phyloP scores from a whole-genome alignment of 345 rosid species.

The Anastatica hierochuntica region DNA sequence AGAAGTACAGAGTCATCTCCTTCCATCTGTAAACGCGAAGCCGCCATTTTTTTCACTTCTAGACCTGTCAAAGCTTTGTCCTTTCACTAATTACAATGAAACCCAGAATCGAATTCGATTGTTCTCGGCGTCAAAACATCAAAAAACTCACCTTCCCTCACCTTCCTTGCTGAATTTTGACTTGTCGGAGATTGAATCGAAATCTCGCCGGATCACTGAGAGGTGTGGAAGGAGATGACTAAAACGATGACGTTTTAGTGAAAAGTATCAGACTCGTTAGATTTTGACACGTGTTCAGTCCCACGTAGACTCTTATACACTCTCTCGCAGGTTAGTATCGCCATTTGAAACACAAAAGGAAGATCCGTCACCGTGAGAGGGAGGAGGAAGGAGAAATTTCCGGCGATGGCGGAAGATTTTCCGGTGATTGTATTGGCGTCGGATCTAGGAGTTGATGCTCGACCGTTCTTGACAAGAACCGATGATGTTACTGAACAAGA shows the following conservation, averaged over 20 bases:
- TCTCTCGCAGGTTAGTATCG: background rate
- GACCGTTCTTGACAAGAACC: slow-evolving; percentile 40
- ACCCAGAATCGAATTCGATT: background rate
- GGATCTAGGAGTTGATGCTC: slow-evolving; percentile 76
- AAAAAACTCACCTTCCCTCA: too few relatives aligned
- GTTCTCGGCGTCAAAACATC: background rate
- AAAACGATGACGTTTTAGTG: background rate
- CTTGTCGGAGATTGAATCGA: background rate
- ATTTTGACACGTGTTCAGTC: slow-evolving; percentile 15
- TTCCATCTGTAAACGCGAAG: slow-evolving; percentile 35
- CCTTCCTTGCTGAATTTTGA: background rate
- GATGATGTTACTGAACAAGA: slow-evolving; percentile 37
- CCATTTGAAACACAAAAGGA: background rate
- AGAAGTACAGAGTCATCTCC: slow-evolving; percentile 60
- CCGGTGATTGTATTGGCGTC: slow-evolving; percentile 71
- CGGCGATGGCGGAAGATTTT: slow-evolving; percentile 44
- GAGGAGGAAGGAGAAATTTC: background rate
- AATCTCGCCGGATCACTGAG: slow-evolving; percentile 17
- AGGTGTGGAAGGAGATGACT: background rate
- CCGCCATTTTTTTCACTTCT: slow-evolving; percentile 23
- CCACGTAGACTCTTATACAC: background rate
- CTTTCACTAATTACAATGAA: background rate
- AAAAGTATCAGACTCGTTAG: background rate
- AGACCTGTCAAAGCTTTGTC: slow-evolving; percentile 1
- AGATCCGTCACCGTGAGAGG: background rate